Conservation (phyloP, 306 rosid species). For the Canavalia ensiformis region DNA sequence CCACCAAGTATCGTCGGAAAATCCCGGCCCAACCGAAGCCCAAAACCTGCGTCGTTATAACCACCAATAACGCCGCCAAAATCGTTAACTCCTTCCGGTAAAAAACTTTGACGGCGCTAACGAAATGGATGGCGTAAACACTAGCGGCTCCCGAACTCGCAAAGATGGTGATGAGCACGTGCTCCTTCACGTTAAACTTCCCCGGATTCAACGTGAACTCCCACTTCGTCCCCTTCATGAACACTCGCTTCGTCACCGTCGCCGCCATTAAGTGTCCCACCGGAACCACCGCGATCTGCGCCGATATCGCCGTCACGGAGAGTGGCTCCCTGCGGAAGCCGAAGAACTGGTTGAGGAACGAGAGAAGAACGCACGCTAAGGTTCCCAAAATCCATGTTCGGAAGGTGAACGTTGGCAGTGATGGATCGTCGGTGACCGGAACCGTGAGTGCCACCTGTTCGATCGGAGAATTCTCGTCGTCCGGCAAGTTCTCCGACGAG, state of each 20-base stretch:
- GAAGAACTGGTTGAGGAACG: slow-evolving; percentile 90
- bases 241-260: slow-evolving; percentile 58
- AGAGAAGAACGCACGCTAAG: slow-evolving; percentile 69
- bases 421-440: slow-evolving; percentile 67
- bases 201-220: slow-evolving; percentile 86
- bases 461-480: slow-evolving; percentile 63
- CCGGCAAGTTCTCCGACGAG: background rate
- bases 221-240: slow-evolving; percentile 65
- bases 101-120: slow-evolving; percentile 69
- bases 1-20: slow-evolving; percentile 76
- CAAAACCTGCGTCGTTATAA: slow-evolving; percentile 79
- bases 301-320: slow-evolving; percentile 80
- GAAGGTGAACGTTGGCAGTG: slow-evolving; percentile 74
- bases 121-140: slow-evolving; percentile 80
- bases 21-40: slow-evolving; percentile 94
- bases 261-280: slow-evolving; percentile 82
- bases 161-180: slow-evolving; percentile 86
- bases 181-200: slow-evolving; percentile 83
- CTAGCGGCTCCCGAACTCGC: slow-evolving; percentile 89
- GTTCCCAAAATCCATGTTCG: slow-evolving; percentile 85
- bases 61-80: slow-evolving; percentile 65
- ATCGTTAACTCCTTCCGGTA: slow-evolving; percentile 64
- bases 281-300: slow-evolving; percentile 91
- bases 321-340: slow-evolving; percentile 81
- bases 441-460: slow-evolving; percentile 84